Base-by-base conservation (phyloP, 2,329 filamentous ascomycete genomes). In the Dactylonectria macrodidyma region DNA sequence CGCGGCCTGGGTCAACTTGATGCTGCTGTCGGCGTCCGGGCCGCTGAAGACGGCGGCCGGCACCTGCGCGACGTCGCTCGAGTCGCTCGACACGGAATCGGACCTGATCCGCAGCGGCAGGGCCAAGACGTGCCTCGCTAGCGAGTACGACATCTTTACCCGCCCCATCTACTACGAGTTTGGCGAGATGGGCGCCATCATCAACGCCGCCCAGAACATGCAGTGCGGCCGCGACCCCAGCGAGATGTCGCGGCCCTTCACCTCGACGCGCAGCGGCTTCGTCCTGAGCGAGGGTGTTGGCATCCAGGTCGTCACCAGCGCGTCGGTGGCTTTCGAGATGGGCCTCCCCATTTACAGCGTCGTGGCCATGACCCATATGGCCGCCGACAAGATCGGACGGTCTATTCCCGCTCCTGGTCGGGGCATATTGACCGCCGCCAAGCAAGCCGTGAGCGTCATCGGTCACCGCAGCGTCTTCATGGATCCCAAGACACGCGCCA, bases 141-240 rank as follows among this genome's bases (percentile, higher is more conserved):
- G 95, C 88, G 95, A 95, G 72, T 97, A 97, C 78, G 95, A 97
- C 84, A 95, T 97, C 84, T 97, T 98, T 87, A 93, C 95, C 77
- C 95, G 97, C 84, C 95, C 97, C 84, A 94, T 95, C 58, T 97
- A 95, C 1, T 97, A 96, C 79, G 95, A 97, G 82, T 98, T 98
- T 81, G 95, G 94, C 85, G 97, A 97, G 86, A 97, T 98, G 95
- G 95, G 96, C 83, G 95, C 95, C 60, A 98, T 95, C 65, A 96
- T 93, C 87, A 97, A 97, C 78, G 93, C 94, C 26, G 92, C 96
- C 68, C 94, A 97, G 73, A 95, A 97, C 80, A 92, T 97, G 75
- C 93, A 91, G 9, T 36, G 97, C 77, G 95, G 95, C 41, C 92
- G 95, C 71, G 97, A 94, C 48, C 94, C 95, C 11, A 89, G 90